Evolutionary conservation across 23 red algal genomes (phyloP).

Genomic region (Gracilaria domingensis): DNA sequence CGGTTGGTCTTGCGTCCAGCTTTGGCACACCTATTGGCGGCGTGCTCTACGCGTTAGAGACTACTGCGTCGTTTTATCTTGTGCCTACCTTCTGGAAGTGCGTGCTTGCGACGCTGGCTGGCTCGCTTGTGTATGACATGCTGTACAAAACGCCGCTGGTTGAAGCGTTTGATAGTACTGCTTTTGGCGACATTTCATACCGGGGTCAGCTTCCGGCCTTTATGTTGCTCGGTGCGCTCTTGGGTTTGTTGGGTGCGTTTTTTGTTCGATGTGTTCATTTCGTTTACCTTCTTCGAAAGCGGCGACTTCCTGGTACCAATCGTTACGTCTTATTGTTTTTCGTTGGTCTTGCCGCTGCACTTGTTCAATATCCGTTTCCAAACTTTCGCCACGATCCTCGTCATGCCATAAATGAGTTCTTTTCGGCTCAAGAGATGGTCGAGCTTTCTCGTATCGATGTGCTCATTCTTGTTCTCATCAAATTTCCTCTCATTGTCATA

Average conservation of each 20-base stretch:
- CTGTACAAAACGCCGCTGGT: slow-evolving; percentile 98
- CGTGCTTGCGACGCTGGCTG: slow-evolving; percentile 83
- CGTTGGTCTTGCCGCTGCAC: slow-evolving; percentile 80
- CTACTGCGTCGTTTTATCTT: slow-evolving; percentile 96
- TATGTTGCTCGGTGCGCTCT: slow-evolving; percentile 86
- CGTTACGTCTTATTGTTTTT: slow-evolving; percentile 90
- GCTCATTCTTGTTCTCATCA: slow-evolving; percentile 80
- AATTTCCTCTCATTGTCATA: slow-evolving; percentile 95
- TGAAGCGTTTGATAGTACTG: slow-evolving; percentile 97
- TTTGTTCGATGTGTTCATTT: slow-evolving; percentile 93
- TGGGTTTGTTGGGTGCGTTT: slow-evolving; percentile 86
- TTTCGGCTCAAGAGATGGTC: slow-evolving; percentile 78
- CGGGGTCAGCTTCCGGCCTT: slow-evolving; percentile 81
- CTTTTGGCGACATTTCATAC: slow-evolving; percentile 79
- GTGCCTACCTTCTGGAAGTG: slow-evolving; percentile 99
- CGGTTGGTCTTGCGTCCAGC: slow-evolving; percentile 93
- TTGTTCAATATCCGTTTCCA: slow-evolving; percentile 92
- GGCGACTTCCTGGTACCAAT: slow-evolving; percentile 71
- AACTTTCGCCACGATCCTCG: slow-evolving; percentile 95
- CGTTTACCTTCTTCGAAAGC: slow-evolving; percentile 90
- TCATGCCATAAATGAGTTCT: slow-evolving; percentile 95
- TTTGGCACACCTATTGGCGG: slow-evolving; percentile 98
- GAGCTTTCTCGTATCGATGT: slow-evolving; percentile 77
- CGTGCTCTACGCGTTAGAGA: slow-evolving; percentile 97
- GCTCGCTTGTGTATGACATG: slow-evolving; percentile 92